Conservation (phyloP, 768 basidiomycete species). For the Sarcodon aspratus region DNA sequence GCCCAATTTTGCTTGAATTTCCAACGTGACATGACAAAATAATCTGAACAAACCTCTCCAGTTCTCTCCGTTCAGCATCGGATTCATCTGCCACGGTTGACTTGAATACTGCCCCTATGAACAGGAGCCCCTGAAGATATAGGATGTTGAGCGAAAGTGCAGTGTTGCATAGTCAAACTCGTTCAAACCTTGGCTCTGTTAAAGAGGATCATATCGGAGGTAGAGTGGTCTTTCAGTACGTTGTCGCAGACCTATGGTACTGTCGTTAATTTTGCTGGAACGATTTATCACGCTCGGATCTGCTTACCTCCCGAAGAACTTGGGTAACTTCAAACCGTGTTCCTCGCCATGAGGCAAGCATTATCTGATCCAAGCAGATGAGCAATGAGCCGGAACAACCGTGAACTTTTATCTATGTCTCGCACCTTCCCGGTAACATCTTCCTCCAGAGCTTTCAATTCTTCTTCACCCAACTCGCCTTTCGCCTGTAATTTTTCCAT, state of each 20-base stretch:
- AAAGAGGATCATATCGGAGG: slow-evolving; percentile 56
- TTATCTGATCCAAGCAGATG: slow-evolving; percentile 37
- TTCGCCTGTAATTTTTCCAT: slow-evolving; percentile 86
- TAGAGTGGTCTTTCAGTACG: slow-evolving; percentile 72
- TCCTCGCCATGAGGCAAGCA: slow-evolving; percentile 96
- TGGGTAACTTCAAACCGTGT: slow-evolving; percentile 91
- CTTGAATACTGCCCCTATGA: slow-evolving; percentile 88
- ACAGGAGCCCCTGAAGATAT: slow-evolving; percentile 57
- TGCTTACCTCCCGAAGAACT: slow-evolving; percentile 60
- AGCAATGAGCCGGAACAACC: background rate
- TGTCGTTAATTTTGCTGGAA: slow-evolving; percentile 4
- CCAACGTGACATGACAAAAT: background rate
- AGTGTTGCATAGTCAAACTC: background rate
- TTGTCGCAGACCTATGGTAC: slow-evolving; percentile 58
- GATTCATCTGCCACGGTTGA: slow-evolving; percentile 75
- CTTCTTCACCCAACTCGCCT: slow-evolving; percentile 82
- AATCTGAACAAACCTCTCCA: slow-evolving; percentile 62
- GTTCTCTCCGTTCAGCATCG: slow-evolving; percentile 87
- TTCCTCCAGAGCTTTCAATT: slow-evolving; percentile 77
- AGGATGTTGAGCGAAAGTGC: background rate
- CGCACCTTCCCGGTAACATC: slow-evolving; percentile 85
- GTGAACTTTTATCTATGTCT: background rate
- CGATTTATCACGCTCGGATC: slow-evolving; percentile 3
- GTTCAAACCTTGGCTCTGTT: slow-evolving; percentile 73
- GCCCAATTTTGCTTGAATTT: slow-evolving; percentile 1